phyloP scores from a whole-genome alignment of 2,329 filamentous ascomycete genomes.

The Colletotrichum truncatum region DNA sequence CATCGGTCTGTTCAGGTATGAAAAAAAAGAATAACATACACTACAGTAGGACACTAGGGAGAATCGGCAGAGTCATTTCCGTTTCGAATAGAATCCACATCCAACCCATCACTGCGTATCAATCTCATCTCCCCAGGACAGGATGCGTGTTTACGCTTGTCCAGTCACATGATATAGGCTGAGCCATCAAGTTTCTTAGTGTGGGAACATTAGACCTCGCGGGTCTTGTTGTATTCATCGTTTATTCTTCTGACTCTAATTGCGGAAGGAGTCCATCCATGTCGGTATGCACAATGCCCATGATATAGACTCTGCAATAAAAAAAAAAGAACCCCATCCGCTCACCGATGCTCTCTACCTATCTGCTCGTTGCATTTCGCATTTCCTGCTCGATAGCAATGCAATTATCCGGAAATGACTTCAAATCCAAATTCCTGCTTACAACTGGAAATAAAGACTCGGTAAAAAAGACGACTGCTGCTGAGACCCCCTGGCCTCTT shows the following conservation, averaged over 20 bases:
- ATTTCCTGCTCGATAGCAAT: conserved; percentile 23
- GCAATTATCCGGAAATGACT: conserved; percentile 29
- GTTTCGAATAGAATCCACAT: conserved; percentile 21
- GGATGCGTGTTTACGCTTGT: not conserved
- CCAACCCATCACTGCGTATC: not conserved
- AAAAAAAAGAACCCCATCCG: conserved; percentile 2
- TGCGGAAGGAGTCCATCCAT: not conserved
- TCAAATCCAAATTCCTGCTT: conserved; percentile 24
- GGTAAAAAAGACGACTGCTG: conserved; percentile 7
- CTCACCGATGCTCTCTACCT: conserved; percentile 11
- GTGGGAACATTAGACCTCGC: not conserved
- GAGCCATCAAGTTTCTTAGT: no score
- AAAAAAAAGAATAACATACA: no score
- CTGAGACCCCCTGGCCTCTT: conserved; percentile 24
- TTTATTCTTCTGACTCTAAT: conserved; percentile 14
- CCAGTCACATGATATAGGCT: not conserved
- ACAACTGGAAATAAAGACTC: conserved; percentile 13
- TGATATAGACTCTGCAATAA: not conserved
- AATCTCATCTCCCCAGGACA: not conserved
- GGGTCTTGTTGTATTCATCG: not conserved
- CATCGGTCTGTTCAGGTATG: not conserved
- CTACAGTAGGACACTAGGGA: not conserved
- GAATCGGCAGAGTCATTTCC: not conserved
- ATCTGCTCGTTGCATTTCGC: conserved; percentile 17
- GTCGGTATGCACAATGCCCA: not conserved